phyloP scores from a whole-genome alignment of 2,329 filamentous ascomycete species.

The Aspergillus alliaceus region DNA sequence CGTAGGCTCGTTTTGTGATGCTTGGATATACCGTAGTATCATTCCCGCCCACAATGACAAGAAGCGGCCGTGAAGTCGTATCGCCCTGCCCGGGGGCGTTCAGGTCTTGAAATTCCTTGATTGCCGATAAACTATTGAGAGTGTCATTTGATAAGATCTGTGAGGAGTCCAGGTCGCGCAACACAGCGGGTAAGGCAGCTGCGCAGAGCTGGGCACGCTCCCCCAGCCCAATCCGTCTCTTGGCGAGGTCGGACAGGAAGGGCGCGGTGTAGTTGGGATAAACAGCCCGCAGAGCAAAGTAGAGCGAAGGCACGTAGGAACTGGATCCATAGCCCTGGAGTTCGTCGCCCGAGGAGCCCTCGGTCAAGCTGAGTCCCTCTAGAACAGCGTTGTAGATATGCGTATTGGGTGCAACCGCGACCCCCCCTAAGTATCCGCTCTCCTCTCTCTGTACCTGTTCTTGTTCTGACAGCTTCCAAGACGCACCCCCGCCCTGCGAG shows the following conservation, averaged over 20 bases:
- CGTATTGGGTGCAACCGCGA: neutral
- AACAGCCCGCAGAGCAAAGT: too few species aligned
- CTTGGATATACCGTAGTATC: neutral
- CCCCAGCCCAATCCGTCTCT: too few species aligned
- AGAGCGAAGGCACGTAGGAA: too few species aligned
- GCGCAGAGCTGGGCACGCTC: too few species aligned
- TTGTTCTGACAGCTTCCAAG: conserved; percentile 9
- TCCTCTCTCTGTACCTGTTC: neutral
- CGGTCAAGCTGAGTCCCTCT: neutral
- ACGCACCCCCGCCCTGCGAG: conserved; percentile 13
- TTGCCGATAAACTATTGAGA: too few species aligned
- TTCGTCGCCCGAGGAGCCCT: too few species aligned
- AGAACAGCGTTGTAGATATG: too few species aligned
- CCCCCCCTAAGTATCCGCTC: neutral
- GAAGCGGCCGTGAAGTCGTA: neutral
- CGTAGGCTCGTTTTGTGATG: neutral
- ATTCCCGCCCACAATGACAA: neutral
- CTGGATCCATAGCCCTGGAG: too few species aligned
- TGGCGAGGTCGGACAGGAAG: too few species aligned
- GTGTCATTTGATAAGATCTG: too few species aligned
- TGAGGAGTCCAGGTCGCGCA: neutral
- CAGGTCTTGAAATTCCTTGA: neutral
- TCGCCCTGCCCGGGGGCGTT: neutral
- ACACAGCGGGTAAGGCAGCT: neutral
- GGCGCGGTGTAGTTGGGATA: too few species aligned